Evolutionary conservation across 2,329 filamentous ascomycete genomes (phyloP).

Genomic region (Xylaria sp.): DNA sequence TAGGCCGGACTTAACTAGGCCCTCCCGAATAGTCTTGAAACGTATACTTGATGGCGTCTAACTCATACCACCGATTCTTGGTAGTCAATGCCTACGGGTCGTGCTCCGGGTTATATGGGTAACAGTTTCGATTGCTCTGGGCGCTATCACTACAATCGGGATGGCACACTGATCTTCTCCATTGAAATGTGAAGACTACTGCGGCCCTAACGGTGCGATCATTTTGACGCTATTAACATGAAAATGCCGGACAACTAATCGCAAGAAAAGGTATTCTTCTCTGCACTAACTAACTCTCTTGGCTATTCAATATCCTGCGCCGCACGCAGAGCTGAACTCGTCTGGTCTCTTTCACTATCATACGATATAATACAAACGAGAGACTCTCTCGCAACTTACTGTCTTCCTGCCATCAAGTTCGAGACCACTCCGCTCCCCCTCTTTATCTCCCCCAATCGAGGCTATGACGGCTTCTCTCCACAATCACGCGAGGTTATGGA

Average conservation of each 20-base stretch:
- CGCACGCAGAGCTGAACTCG: neutral
- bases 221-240: neutral
- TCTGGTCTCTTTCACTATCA: neutral
- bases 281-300: conserved; percentile 2
- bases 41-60: neutral
- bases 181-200: conserved; percentile 1
- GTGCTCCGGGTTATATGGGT: neutral
- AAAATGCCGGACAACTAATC: neutral
- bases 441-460: neutral
- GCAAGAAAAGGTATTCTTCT: neutral
- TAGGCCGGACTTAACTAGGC: neutral
- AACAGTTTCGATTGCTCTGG: neutral
- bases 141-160: conserved; percentile 3
- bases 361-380: neutral
- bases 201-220: conserved; percentile 4
- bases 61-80: neutral
- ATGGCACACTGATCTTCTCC: neutral
- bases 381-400: neutral
- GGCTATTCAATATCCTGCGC: neutral
- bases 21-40: neutral
- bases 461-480: conserved; percentile 7
- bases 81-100: neutral
- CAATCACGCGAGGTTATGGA: neutral
- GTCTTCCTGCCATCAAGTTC: neutral
- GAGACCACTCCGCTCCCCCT: neutral